Percentiles rank a stretch among this genome's conserved stretches.
These are phyloP conservation scores for Bertia moriformis DNA, from an alignment of 2,329 filamentous ascomycete genomes.

Conservation along the genomic window DNA sequence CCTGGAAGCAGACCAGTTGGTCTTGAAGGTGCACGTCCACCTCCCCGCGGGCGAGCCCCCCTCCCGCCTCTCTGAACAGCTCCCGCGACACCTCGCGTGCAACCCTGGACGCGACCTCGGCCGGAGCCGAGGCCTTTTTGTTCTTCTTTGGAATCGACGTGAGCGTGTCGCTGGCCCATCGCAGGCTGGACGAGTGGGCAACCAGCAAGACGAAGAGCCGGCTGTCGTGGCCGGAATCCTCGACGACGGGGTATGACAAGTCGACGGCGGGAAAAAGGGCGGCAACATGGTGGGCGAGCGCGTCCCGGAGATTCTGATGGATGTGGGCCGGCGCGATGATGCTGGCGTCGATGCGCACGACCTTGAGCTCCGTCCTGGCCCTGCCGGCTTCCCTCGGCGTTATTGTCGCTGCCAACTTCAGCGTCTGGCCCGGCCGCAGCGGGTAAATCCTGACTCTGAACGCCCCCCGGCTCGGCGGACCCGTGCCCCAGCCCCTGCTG, in stretches of 20 bases:
- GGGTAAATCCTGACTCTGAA: conserved; percentile 30
- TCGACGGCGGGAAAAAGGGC: conserved; percentile 25
- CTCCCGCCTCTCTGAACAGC: conserved; percentile 27
- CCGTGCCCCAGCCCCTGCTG: conserved; percentile 33
- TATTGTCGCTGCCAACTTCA: too few species aligned
- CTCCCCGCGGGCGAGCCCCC: conserved; percentile 27
- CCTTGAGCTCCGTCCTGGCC: too few species aligned
- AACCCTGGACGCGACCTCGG: conserved; percentile 13
- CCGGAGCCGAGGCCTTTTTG: conserved; percentile 7
- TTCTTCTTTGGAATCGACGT: conserved; percentile 9
- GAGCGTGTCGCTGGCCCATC: conserved; percentile 33
- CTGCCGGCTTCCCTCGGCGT: too few species aligned
- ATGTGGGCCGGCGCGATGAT: conserved; percentile 31
- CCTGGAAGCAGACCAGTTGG: conserved; percentile 45
- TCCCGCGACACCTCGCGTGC: conserved; percentile 27
- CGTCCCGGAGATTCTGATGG: conserved; percentile 22
- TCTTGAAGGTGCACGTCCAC: conserved; percentile 46
- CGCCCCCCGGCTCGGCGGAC: conserved; percentile 22
- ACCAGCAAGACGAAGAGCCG: conserved; percentile 43
- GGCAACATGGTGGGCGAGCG: conserved; percentile 23
- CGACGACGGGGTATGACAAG: conserved; percentile 26
- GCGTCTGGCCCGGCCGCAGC: conserved; percentile 15
- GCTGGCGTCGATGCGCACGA: conserved; percentile 32
- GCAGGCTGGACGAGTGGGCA: conserved; percentile 29
- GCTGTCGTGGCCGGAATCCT: conserved; percentile 33